A percentile compares a stretch with the other conserved stretches of the same genome.
phyloP scores from a whole-genome alignment of 495 filamentous ascomycete genomes.

The Penicillium samsonianum region DNA sequence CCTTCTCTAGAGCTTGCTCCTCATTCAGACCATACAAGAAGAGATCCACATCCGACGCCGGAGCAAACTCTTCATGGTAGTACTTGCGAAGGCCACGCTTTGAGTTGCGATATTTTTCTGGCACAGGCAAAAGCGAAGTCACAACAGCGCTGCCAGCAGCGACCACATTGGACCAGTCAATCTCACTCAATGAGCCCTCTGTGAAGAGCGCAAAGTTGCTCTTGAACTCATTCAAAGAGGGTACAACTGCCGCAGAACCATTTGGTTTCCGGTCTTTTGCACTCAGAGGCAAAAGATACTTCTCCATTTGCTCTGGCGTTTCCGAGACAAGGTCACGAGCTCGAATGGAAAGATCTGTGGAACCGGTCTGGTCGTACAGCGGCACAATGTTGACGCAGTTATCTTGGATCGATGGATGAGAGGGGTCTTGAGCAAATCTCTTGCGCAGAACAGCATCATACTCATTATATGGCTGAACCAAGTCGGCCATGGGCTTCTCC shows the following conservation, averaged over 20 bases:
- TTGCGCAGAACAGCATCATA: conserved; percentile 69
- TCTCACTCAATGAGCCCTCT: conserved; percentile 60
- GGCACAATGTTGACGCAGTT: conserved; percentile 68
- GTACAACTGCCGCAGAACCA: conserved; percentile 65
- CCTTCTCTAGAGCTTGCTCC: conserved; percentile 73
- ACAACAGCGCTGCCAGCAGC: conserved; percentile 76
- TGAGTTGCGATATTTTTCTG: conserved; percentile 59
- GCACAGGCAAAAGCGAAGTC: conserved; percentile 72
- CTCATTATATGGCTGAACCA: conserved; percentile 67
- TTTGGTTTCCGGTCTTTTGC: conserved; percentile 56
- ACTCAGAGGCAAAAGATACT: conserved; percentile 70
- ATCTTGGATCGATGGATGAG: conserved; percentile 58
- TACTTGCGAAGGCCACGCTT: conserved; percentile 66
- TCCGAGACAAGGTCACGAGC: conserved; percentile 64
- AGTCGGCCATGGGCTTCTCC: conserved; percentile 46
- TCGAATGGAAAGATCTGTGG: conserved; percentile 55
- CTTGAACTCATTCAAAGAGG: conserved; percentile 65
- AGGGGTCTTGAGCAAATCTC: conserved; percentile 68
- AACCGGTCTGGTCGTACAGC: conserved; percentile 61
- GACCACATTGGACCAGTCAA: conserved; percentile 78
- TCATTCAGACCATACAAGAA: conserved; percentile 79
- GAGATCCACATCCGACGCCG: conserved; percentile 81
- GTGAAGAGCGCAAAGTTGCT: conserved; percentile 78
- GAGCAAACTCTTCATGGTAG: conserved; percentile 76
- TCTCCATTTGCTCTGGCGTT: conserved; percentile 57